These are phyloP conservation scores for Scenedesmus sp. DNA, from an alignment of 163 green algal genomes.

Conservation along the genomic window DNA sequence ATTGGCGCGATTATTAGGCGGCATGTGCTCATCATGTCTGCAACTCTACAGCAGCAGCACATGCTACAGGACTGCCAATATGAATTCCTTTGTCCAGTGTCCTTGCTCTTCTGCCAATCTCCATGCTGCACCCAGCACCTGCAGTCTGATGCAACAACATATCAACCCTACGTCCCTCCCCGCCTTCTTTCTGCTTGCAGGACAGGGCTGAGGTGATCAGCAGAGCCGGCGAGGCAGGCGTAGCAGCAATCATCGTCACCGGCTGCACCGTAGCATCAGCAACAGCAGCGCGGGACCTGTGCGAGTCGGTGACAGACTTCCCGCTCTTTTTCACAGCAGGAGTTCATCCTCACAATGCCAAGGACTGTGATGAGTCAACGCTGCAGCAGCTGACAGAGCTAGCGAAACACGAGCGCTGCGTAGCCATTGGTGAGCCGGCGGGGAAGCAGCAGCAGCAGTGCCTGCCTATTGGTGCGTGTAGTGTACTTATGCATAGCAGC, in stretches of 20 bases:
- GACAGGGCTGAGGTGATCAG: slow-evolving; percentile 70
- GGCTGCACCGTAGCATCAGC: slow-evolving; percentile 59
- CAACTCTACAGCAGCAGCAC: background rate
- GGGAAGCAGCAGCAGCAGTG: background rate
- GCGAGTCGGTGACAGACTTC: slow-evolving; percentile 24
- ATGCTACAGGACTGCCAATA: background rate
- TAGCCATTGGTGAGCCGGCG: slow-evolving; percentile 61
- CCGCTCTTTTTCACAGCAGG: slow-evolving; percentile 82
- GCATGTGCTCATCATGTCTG: background rate
- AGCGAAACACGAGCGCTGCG: slow-evolving; percentile 59
- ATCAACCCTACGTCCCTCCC: no score
- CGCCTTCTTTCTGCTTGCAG: slow-evolving; percentile 46
- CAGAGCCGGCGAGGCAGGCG: slow-evolving; percentile 57
- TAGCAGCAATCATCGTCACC: slow-evolving; percentile 71
- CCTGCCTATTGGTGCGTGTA: background rate
- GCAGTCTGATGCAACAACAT: background rate
- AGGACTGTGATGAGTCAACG: slow-evolving; percentile 68
- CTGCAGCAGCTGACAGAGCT: slow-evolving; percentile 65
- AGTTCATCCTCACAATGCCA: slow-evolving; percentile 83
- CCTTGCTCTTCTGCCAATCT: background rate
- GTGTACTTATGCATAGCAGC: no score
- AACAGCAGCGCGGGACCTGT: slow-evolving; percentile 54
- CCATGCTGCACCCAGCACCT: background rate
- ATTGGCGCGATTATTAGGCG: background rate
- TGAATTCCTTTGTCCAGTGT: background rate